Evolutionary conservation across 495 filamentous ascomycete genomes (phyloP).

Genomic region (Neurospora intermedia): DNA sequence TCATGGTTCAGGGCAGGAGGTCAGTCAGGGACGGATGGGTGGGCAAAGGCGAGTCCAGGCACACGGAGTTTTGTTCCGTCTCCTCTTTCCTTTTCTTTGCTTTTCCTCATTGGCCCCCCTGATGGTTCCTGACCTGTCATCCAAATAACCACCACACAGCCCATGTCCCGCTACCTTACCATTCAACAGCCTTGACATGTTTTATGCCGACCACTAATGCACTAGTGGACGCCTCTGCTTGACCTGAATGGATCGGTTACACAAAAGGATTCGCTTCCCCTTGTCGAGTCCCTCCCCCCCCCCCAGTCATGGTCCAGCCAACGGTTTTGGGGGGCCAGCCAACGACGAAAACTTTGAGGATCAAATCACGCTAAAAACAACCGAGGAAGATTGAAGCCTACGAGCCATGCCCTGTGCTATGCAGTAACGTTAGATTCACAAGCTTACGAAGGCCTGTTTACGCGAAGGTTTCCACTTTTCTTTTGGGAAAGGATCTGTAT

Average conservation of each 20-base stretch:
- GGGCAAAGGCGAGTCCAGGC: too few relatives aligned
- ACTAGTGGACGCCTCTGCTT: neutral
- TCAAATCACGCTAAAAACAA: neutral
- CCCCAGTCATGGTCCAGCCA: neutral
- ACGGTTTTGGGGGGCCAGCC: neutral
- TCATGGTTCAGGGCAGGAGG: too few relatives aligned
- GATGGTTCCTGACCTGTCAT: neutral
- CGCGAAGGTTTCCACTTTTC: neutral
- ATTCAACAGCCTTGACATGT: neutral
- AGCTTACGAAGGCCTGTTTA: neutral
- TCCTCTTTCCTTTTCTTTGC: neutral
- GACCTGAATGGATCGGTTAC: neutral
- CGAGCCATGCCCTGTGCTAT: neutral
- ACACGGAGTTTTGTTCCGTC: too few relatives aligned
- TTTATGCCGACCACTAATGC: neutral
- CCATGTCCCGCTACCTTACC: too few relatives aligned
- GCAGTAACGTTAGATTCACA: neutral
- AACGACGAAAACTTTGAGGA: neutral
- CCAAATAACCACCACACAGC: too few relatives aligned
- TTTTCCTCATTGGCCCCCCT: neutral
- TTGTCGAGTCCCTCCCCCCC: neutral
- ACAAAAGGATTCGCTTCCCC: neutral
- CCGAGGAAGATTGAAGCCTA: neutral
- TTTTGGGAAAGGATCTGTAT: neutral
- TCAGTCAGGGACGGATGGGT: too few relatives aligned